Evolutionary conservation across 768 basidiomycete species (phyloP), one percentile per base, ranked within the genome.

Genomic region (Suillus fuscotomentosus): DNA sequence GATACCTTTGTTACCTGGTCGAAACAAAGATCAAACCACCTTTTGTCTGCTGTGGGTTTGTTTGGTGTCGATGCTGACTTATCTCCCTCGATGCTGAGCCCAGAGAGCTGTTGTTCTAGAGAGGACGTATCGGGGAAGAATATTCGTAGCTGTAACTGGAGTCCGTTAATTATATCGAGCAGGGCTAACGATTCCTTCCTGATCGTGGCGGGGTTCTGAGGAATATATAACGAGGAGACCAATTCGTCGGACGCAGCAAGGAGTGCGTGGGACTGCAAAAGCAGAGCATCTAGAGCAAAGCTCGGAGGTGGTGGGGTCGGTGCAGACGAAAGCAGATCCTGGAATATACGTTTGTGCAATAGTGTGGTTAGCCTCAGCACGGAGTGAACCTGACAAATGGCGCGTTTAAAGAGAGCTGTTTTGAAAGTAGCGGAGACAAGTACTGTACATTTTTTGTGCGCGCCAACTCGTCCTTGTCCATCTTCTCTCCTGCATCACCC

Each of bases 1-100:
- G 72, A 75, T 27, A 79, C 73, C 68, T 83, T 85, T 65, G 79
- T 73, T 69, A 91, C 82, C 70, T 91, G 88, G 59, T 80, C 78
- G 68, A 90, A 84, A 71, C 89, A 91, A 13, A 81, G 80, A 55
- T 81, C 79, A 70, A 89, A 89, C 89, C 91, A 91, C 69, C 81
- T 86, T 62, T 74, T 75, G 20, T 78, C 72, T 36, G 82, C 80
- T 62, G 74, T 79, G 61, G 69, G 72, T 60, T 75, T 75, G 34
- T 36, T 11, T n/a, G 24, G 36, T 24, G 1, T 22, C 10, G 57
- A 42, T 1, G 38, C 13, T 41, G 56, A 24, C 39, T 57, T 47
- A 27, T 41, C 53, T 43, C 60, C 45, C 17, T 65, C 60, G 61
- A 79, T 24, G 48, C 27, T 69, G 61, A 80, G 62, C 24, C 65